These are phyloP conservation scores for Inga laurina DNA, from an alignment of 306 rosid species.

Conservation along the genomic window DNA sequence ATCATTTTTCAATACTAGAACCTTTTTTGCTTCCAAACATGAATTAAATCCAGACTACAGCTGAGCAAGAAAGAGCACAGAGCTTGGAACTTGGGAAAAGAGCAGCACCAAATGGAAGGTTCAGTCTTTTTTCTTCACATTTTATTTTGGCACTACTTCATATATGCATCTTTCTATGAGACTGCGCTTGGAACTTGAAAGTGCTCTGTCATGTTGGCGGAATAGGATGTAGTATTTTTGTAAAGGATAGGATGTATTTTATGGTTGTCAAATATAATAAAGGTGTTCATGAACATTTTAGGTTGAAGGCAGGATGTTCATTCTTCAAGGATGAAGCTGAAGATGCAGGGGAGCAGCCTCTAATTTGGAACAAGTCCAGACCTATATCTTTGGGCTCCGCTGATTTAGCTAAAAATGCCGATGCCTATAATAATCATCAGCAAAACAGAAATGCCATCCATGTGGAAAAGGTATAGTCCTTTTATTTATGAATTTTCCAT, in stretches of 20 bases:
- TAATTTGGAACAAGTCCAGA: no score
- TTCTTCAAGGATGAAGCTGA: conserved; percentile 51
- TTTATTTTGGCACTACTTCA: background rate
- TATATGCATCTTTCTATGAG: background rate
- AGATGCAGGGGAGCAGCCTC: no score
- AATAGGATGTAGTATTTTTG: conserved; percentile 12
- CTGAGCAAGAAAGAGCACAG: conserved; percentile 68
- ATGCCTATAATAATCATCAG: no score
- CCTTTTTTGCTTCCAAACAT: conserved; percentile 35
- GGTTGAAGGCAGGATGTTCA: conserved; percentile 78
- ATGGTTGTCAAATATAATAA: conserved; percentile 37
- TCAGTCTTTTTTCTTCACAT: conserved; percentile 10
- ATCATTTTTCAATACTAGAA: conserved; percentile 16
- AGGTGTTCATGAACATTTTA: conserved; percentile 41
- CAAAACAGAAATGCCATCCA: no score
- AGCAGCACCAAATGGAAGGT: conserved; percentile 71
- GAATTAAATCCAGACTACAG: conserved; percentile 55
- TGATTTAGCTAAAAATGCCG: no score
- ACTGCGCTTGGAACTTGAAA: background rate
- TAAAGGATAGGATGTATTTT: background rate
- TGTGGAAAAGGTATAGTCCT: no score
- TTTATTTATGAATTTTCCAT: no score
- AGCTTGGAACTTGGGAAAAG: conserved; percentile 48
- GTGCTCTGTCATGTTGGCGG: conserved; percentile 16
- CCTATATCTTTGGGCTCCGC: no score